phyloP scores from a whole-genome alignment of 2,329 filamentous ascomycete genomes.

The Cladophialophora bantiana region DNA sequence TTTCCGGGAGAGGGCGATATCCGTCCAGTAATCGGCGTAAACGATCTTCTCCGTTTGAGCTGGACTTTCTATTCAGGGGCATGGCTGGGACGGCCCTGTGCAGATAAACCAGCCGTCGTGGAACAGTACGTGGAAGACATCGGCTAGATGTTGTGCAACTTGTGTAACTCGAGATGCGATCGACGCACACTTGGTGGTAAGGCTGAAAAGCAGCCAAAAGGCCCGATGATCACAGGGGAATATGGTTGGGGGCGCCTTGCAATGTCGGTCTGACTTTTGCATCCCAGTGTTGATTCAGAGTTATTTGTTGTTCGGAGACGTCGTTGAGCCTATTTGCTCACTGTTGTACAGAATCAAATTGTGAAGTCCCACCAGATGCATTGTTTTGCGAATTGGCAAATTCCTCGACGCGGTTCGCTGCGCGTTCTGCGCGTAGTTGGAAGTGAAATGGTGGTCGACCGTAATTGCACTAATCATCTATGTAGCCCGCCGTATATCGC shows the following conservation, averaged over 20 bases:
- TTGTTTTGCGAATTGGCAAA: too few relatives aligned
- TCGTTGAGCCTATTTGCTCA: not conserved
- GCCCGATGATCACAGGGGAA: not conserved
- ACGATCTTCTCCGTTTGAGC: not conserved
- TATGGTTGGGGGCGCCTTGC: not conserved
- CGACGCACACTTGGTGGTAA: not conserved
- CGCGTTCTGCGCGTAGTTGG: too few relatives aligned
- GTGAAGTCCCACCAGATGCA: too few relatives aligned
- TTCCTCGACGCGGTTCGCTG: too few relatives aligned
- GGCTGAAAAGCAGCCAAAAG: slow-evolving; percentile 9
- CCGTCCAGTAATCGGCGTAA: slow-evolving; percentile 7
- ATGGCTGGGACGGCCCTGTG: slow-evolving; percentile 10
- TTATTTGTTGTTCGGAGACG: not conserved
- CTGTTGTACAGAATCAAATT: too few relatives aligned
- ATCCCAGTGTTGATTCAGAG: not conserved
- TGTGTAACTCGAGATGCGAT: slow-evolving; percentile 5
- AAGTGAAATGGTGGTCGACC: not conserved
- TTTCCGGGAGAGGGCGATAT: not conserved
- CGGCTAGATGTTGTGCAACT: slow-evolving; percentile 14
- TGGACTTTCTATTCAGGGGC: slow-evolving; percentile 16
- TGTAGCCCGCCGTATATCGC: not conserved
- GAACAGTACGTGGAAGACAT: slow-evolving; percentile 6
- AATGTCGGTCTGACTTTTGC: not conserved
- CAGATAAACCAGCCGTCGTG: slow-evolving; percentile 9
- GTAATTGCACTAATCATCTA: slow-evolving; percentile 1